Conservation (phyloP, 805 yeast species). For the Kuraishia ogatae region DNA sequence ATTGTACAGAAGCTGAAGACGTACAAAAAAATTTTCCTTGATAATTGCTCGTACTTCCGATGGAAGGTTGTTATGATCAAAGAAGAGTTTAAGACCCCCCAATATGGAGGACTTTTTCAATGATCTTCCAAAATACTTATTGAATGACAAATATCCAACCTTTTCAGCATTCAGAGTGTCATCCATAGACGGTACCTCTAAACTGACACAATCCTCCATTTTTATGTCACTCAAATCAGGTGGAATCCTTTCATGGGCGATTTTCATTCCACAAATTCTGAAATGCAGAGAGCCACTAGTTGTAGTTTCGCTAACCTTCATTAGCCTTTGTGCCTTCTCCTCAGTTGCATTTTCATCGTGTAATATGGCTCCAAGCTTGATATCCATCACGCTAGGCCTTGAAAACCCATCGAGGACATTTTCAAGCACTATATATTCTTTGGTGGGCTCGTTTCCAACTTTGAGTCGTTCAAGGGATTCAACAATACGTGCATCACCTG, state of each 20-base stretch:
- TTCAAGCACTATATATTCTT: constrained; percentile 54
- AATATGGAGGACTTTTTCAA: constrained; percentile 34
- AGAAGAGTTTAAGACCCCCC: constrained; percentile 39
- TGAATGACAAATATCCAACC: constrained; percentile 26
- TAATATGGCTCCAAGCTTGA: constrained; percentile 68
- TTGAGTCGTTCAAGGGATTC: constrained; percentile 3
- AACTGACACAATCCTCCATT: not conserved
- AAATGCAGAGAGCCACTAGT: constrained; percentile 74
- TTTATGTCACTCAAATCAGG: not conserved
- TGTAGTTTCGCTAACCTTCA: constrained; percentile 55
- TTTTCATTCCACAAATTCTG: constrained; percentile 85
- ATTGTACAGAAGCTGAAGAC: constrained; percentile 59
- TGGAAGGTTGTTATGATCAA: constrained; percentile 25
- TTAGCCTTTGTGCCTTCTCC: constrained; percentile 57
- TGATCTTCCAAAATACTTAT: constrained; percentile 66
- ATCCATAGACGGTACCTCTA: not conserved
- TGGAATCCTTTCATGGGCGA: constrained; percentile 17
- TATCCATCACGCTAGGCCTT: constrained; percentile 70
- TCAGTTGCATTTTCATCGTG: constrained; percentile 52
- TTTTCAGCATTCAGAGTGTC: constrained; percentile 26
- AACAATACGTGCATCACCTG: constrained; percentile 8
- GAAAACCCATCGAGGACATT: constrained; percentile 56
- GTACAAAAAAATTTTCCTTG: constrained; percentile 36
- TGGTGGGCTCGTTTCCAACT: constrained; percentile 4
- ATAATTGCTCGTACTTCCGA: constrained; percentile 26